Conservation (phyloP, 2,329 filamentous ascomycete species). For the Botrytis aclada region DNA sequence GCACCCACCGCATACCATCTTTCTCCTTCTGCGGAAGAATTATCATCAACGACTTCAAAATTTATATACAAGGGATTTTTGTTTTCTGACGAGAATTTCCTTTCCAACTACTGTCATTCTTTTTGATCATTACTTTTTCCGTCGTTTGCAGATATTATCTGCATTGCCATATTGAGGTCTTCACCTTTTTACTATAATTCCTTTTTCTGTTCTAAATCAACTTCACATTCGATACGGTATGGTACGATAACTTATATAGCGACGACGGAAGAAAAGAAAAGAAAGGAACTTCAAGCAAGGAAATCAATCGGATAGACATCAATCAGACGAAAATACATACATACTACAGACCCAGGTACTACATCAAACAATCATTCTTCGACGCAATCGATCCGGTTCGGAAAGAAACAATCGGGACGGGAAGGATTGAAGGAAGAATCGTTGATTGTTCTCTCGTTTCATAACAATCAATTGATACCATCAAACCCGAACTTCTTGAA, state of each 20-base stretch:
- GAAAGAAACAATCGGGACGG: neutral
- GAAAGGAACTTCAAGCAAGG: neutral
- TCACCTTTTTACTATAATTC: neutral
- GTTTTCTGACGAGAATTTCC: neutral
- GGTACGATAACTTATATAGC: neutral
- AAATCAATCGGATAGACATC: neutral
- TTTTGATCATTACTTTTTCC: neutral
- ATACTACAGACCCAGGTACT: neutral
- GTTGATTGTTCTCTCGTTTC: neutral
- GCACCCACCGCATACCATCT: neutral
- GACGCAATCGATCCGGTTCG: neutral
- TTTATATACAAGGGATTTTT: neutral
- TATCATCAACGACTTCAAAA: slow-evolving; percentile 9
- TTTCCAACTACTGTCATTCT: slow-evolving; percentile 19
- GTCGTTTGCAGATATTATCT: neutral
- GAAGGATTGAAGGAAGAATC: slow-evolving; percentile 6
- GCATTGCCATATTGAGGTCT: neutral
- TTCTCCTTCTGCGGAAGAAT: neutral
- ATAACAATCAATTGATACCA: slow-evolving; percentile 1
- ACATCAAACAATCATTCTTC: neutral
- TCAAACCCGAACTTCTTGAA: neutral
- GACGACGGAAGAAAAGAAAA: neutral
- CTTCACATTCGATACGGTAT: neutral
- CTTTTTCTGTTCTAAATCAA: neutral
- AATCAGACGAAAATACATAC: neutral